Percentiles rank a stretch among this genome's conserved stretches.
phyloP scores from a whole-genome alignment of 345 rosid species.

The Populus simonii region DNA sequence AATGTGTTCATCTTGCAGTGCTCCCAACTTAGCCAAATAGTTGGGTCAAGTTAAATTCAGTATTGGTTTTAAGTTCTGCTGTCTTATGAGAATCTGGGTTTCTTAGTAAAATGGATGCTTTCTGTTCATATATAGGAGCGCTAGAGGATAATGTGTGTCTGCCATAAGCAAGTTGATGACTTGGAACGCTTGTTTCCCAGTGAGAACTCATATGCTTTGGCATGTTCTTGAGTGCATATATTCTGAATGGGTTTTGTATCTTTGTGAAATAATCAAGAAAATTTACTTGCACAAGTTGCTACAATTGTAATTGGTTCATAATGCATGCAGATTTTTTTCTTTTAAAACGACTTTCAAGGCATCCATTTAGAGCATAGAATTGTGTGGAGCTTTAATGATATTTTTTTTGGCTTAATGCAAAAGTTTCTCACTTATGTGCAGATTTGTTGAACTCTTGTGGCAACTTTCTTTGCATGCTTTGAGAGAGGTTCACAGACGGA shows the following conservation, averaged over 20 bases:
- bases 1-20: background rate
- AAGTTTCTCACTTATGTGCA: constrained; percentile 30
- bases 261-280: background rate
- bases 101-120: background rate
- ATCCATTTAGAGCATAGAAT: too few species aligned
- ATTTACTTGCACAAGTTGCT: background rate
- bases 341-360: too few species aligned
- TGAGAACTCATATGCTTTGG: background rate
- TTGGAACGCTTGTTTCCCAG: background rate
- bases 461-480: constrained; percentile 97
- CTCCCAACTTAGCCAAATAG: too few species aligned
- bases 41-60: too few species aligned
- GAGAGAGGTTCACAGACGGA: constrained; percentile 90
- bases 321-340: background rate
- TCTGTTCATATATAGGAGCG: background rate
- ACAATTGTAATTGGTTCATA: background rate
- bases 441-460: constrained; percentile 98
- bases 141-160: background rate
- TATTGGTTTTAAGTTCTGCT: too few species aligned
- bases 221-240: background rate
- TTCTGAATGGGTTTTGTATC: background rate
- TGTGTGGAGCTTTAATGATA: too few species aligned
- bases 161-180: background rate
- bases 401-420: background rate
- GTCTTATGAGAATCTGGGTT: too few species aligned